Base-by-base conservation (phyloP, 2,329 filamentous ascomycete genomes). In the Metarhizium album region DNA sequence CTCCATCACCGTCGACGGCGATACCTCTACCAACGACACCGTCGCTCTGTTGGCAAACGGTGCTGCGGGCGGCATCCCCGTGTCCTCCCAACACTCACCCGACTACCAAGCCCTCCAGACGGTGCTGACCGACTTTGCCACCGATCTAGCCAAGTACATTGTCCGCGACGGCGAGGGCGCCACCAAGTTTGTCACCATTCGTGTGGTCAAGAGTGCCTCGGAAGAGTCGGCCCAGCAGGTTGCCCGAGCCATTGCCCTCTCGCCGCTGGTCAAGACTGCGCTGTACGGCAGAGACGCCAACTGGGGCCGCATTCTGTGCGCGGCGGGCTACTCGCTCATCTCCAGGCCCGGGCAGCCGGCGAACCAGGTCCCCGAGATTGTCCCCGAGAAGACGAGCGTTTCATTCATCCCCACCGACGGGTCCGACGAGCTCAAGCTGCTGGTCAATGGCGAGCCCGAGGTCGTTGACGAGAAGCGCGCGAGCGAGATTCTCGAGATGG, bases 1-100 rank as follows among this genome's bases (percentile, higher is more conserved):
- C 76, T 86, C 86, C 67, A 96, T 98, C 66, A 94, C 88, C 54
- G 87, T 98, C 54, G 93, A 98, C 67, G 93, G 93, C 53, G 93
- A 97, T 70, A 97, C 90, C 8, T 95, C 87, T 55, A 98, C 93
- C 53, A 98, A 98, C 70, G 93, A 98, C 72, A 97, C 91, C 0
- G 81, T 97, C 27, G 90, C 90, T 4, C 74, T 98, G 50, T 79
- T 98, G n/a, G 91, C 93, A 56, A 98, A 98, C 67, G 93, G 93
- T 55, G 90, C 89, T 18, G 91, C 89, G 0, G 88, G 88, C 49
- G 88, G 87, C 18, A 68, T 76, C 14, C 74, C 79, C 50, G 76
- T 91, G 48, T 67, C 71, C 1, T 74, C 75, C 1, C 71, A 76
- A 43, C 63, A 70, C 14, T 80, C 67, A 48, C 64, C 65, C 11